Conservation (phyloP, 768 basidiomycete species). For the Trametes coccinea region DNA sequence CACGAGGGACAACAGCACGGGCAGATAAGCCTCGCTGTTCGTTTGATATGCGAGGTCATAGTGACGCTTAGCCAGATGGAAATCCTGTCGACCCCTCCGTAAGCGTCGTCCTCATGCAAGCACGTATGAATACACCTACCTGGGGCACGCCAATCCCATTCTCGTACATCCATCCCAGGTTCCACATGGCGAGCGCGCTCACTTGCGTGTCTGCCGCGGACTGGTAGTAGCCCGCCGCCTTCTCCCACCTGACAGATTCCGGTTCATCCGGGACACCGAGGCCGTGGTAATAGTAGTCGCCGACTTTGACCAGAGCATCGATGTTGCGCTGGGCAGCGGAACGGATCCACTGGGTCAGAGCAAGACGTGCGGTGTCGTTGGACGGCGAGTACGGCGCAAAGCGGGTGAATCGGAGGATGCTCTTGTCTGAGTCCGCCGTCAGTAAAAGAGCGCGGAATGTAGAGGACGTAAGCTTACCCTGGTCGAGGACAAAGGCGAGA, state of each 20-base stretch:
- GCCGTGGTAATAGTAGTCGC: constrained; percentile 95
- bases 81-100: constrained; percentile 58
- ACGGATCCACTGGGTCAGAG: constrained; percentile 91
- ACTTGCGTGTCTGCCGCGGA: constrained; percentile 90
- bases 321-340: constrained; percentile 92
- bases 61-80: constrained; percentile 93
- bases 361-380: constrained; percentile 79
- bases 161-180: constrained; percentile 99
- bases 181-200: constrained; percentile 97
- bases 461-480: constrained; percentile 54
- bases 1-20: constrained; percentile 77
- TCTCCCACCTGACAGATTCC: constrained; percentile 69
- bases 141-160: constrained; percentile 90
- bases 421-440: constrained; percentile 57
- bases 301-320: constrained; percentile 97
- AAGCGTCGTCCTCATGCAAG: background rate
- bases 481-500: constrained; percentile 87
- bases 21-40: constrained; percentile 86
- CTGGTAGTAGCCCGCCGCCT: constrained; percentile 92
- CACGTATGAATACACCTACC: constrained; percentile 41
- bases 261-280: constrained; percentile 75
- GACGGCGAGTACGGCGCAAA: constrained; percentile 73
- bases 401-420: constrained; percentile 63
- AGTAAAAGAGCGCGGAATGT: constrained; percentile 20
- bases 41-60: constrained; percentile 90